Evolutionary conservation across 768 basidiomycete species (phyloP), one percentile per base, ranked within the genome.

Genomic region (Pilatotrama ljubarskyi): DNA sequence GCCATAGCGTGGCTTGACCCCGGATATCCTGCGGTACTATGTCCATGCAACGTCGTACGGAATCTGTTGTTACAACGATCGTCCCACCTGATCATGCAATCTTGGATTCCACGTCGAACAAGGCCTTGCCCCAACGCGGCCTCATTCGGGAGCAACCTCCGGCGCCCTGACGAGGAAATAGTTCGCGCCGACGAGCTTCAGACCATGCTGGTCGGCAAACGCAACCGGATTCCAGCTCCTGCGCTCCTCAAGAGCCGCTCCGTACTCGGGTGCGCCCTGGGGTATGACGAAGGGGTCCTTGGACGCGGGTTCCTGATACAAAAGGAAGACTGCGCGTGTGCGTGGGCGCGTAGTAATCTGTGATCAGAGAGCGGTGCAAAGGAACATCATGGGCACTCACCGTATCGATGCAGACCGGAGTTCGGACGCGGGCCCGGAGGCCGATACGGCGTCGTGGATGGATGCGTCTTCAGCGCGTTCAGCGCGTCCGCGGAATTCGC

Each of bases 111-210:
- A 10, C 4, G 29, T 5, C 29, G 29, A 4, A 10, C 4, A 32
- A 10, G 29, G 29, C 29, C 29, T 32, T 32, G 5, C 4, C 29
- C 29, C 4, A 32, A 32, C 29, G 29, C 29, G 4, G 10, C 26
- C 36, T 58, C 36, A 59, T 11, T 51, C 54, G 9, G 42, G 48
- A 5, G 50, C 54, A 3, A 47, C 61, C 51, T 63, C 62, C 14
- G 54, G 35, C 4, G 59, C 50, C 17, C 46, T 41, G 22, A 67
- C 54, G 37, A 67, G 53, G 64, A 86, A 81, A 67, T 80, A 86
- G 64, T 82, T 86, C 14, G 77, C 82, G 13, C 82, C 87, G 18
- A 87, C 84, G 5, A 86, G 72, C 69, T 78, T 81, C 46, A 88
- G 70, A 0, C 77, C 78, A 61, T 85, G 73, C 63, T 70, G 69